Evolutionary conservation across 73 alveolate genomes (phyloP), one percentile per base, ranked within the genome.

Genomic region (Paraurostyla sp.): DNA sequence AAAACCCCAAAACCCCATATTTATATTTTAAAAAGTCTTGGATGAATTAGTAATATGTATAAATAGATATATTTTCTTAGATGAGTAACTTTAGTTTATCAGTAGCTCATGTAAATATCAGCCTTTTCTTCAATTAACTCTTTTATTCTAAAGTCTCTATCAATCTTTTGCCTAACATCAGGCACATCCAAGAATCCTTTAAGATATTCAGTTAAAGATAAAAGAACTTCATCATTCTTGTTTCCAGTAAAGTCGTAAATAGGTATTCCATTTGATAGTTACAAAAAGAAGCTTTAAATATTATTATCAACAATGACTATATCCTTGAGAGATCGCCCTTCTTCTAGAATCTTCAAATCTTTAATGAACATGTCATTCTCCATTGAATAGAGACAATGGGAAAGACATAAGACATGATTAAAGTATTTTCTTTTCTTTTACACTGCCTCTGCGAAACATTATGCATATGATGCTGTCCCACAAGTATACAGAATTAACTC

Each of bases 321-420:
- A 20, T 78, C 89, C 38, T 50, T 52, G 23, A 78, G n/a, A 4
- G 43, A 25, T 60, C 89, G 51, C 7, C 80, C 80, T 54, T 51
- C 80, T 52, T 78, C 89, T 20, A 78, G 62, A n/a, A 78, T 78
- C 89, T 78, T 78, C 22, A 78, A 35, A 36, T 78, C 89, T 54
- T 78, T 78, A 22, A 78, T 78, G 25, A 78, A 78, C 60, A 78
- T 48, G 27, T 78, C 89, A 29, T 57, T 57, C 36, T 78, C 89
- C 73, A 33, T 52, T 3, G 89, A 78, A 57, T 52, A 78, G 3
- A 78, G 41, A 33, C 89, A 78, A 56, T 78, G 89, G 0, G 60
- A 16, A 32, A 48, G 51, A 27, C 89, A 25, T 2, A 78, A 30
- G 13, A 78, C 36, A 54, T 78, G 89, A 38, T 78, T 32, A 38